Conservation (phyloP, 352 stramenopile species). For the Phytophthora sojae region DNA sequence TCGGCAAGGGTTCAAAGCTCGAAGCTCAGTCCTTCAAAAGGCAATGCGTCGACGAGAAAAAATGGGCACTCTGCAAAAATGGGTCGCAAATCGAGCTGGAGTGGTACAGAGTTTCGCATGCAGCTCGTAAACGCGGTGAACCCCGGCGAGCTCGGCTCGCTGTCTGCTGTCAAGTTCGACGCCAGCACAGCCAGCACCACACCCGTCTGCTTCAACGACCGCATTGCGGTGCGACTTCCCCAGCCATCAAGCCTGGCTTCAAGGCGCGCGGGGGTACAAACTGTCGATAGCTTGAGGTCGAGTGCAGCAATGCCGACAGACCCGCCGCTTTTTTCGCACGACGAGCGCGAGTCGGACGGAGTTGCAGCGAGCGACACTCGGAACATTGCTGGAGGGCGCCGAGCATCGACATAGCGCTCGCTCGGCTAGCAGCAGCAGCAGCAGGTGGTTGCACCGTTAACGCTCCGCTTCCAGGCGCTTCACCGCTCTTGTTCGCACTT, state of each 20-base stretch:
- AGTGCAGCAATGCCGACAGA: not conserved
- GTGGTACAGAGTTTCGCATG: conserved; percentile 9
- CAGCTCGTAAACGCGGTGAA: not conserved
- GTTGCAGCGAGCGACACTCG: not conserved
- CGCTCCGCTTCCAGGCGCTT: not conserved
- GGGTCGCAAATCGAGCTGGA: conserved; percentile 12
- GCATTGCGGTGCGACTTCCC: no score
- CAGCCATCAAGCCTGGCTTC: no score
- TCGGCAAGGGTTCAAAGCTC: no score
- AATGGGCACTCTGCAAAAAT: not conserved
- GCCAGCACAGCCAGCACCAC: conserved; percentile 11
- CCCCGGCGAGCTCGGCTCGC: not conserved
- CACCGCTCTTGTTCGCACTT: not conserved
- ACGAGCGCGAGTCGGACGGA: conserved; percentile 1
- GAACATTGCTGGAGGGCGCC: conserved; percentile 1
- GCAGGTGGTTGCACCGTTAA: not conserved
- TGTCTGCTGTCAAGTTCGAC: not conserved
- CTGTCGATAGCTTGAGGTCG: no score
- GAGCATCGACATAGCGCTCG: not conserved
- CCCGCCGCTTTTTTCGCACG: not conserved
- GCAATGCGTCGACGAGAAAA: not conserved
- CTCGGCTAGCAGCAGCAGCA: not conserved
- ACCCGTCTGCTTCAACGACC: conserved; percentile 10
- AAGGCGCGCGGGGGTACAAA: no score
- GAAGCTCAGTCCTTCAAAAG: no score